A percentile compares a stretch with the other conserved stretches of the same genome.
Evolutionary conservation across 2,329 filamentous ascomycete genomes (phyloP).

Genomic region (Neoscytalidium dimidiatum): DNA sequence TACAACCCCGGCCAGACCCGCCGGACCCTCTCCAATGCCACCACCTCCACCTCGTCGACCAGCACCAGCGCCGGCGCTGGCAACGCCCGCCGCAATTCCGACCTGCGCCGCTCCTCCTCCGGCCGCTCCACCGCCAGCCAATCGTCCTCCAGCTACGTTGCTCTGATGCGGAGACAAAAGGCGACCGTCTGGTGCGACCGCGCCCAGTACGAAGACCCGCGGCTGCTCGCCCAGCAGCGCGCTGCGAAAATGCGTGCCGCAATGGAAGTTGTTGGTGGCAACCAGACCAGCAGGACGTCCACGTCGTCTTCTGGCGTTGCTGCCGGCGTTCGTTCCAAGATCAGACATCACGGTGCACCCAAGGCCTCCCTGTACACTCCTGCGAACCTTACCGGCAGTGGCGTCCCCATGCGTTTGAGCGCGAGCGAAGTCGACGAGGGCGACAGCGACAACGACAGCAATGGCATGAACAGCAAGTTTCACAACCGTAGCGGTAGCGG

Average conservation of each 20-base stretch:
- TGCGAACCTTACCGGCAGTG: constrained; percentile 72
- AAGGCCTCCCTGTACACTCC: constrained; percentile 78
- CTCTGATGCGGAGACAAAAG: constrained; percentile 94
- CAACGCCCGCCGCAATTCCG: constrained; percentile 51
- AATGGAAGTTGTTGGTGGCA: constrained; percentile 74
- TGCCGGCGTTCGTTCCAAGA: constrained; percentile 73
- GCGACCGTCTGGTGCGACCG: constrained; percentile 98
- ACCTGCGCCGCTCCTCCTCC: constrained; percentile 73
- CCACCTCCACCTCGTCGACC: constrained; percentile 68
- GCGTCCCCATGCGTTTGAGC: constrained; percentile 86
- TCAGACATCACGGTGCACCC: constrained; percentile 81
- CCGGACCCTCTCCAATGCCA: constrained; percentile 69
- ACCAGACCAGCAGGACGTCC: constrained; percentile 39
- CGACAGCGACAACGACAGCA: constrained; percentile 72
- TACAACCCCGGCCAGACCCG: constrained; percentile 32
- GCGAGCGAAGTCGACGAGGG: constrained; percentile 94
- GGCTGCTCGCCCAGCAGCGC: constrained; percentile 77
- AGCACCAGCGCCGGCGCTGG: constrained; percentile 47
- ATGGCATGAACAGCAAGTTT: constrained; percentile 48
- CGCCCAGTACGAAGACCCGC: constrained; percentile 86
- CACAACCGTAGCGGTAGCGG: constrained; percentile 75
- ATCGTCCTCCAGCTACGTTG: constrained; percentile 78
- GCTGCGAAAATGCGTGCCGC: constrained; percentile 85
- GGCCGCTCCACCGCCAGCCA: constrained; percentile 67
- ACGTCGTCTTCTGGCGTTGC: constrained; percentile 36